Conservation (phyloP, 2,329 filamentous ascomycete species). For the Pseudopyrenochaeta lycopersici region DNA sequence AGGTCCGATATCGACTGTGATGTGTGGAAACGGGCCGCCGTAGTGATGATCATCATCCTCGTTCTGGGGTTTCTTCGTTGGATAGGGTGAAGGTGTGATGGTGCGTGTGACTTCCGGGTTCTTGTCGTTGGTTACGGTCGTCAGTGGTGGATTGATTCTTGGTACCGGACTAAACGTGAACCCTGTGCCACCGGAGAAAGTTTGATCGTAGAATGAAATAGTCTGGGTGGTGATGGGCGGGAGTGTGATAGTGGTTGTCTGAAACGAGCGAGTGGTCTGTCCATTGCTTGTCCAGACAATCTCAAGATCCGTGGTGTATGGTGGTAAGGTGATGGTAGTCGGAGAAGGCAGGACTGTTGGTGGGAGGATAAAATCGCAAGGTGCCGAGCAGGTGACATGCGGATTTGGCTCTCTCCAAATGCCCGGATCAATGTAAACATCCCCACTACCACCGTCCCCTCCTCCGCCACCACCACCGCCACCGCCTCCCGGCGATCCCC, state of each 20-base stretch:
- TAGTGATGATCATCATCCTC: conserved; percentile 3
- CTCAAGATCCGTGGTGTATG: conserved; percentile 8
- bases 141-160: conserved; percentile 1
- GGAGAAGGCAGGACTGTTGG: conserved; percentile 2
- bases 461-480: conserved; percentile 1
- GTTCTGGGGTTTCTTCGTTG: background rate
- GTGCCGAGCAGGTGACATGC: conserved; percentile 5
- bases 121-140: conserved; percentile 2
- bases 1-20: conserved; percentile 4
- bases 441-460: background rate
- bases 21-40: conserved; percentile 2
- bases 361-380: conserved; percentile 9
- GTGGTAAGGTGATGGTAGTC: conserved; percentile 7
- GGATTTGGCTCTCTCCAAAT: conserved; percentile 6
- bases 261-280: conserved; percentile 2
- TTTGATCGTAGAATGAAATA: conserved; percentile 5
- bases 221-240: conserved; percentile 7
- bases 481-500: background rate
- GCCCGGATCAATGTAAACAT: conserved; percentile 8
- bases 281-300: conserved; percentile 5
- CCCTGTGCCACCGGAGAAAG: background rate
- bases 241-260: conserved; percentile 7
- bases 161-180: conserved; percentile 7
- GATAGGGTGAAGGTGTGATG: conserved; percentile 5
- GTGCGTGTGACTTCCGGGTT: conserved; percentile 7